Base-by-base conservation (phyloP, 805 yeast species). In the Isabelozyma gotoi region DNA sequence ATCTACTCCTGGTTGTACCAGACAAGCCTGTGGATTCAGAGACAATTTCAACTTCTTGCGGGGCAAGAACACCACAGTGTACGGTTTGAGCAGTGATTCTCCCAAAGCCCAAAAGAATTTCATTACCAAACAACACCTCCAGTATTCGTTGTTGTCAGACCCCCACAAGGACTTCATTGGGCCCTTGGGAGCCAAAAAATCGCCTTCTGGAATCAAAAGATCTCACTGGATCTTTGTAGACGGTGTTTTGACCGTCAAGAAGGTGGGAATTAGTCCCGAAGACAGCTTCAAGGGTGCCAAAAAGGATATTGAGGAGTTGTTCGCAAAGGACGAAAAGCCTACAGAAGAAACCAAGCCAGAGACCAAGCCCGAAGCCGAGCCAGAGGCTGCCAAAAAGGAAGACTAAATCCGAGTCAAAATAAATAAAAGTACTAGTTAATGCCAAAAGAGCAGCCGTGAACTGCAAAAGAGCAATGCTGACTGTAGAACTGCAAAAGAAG, bases 1-100 rank as follows among this genome's bases (percentile, higher is more conserved):
- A 0, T 81, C 85, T 19, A 92, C 98, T 0, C 96, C 97, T 1
- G 99, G 99, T 3, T 94, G 99, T 65, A 92, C 99, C 1, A 79
- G 89, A 54, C 99, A 92, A 67, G 97, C 91, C 2, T 78, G 86
- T 60, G 97, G 97, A 0, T 94, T 85, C 62, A 82, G 94, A 54
- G 83, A 80, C 50, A 80, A 80, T 53, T 83, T 68, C 60, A 71
- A 74, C 2, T 69, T 75, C 34, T 76, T 86, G 55, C 62, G 71
- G 37, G 52, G 50, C 8, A 67, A 77, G 32, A 77, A 76, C 18
- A 84, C 82, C 2, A 68, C 78, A 0, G 84, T 92, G 1, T 82
- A 77, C 53, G 99, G 99, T 0, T 62, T 92, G 39, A 85, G 95
- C 56, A 84, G 92, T 3, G 99, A 92, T 60, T 56, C 81, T n/a